These are phyloP conservation scores for Astraeus odoratus DNA, from an alignment of 768 basidiomycete genomes.

Conservation along the genomic window DNA sequence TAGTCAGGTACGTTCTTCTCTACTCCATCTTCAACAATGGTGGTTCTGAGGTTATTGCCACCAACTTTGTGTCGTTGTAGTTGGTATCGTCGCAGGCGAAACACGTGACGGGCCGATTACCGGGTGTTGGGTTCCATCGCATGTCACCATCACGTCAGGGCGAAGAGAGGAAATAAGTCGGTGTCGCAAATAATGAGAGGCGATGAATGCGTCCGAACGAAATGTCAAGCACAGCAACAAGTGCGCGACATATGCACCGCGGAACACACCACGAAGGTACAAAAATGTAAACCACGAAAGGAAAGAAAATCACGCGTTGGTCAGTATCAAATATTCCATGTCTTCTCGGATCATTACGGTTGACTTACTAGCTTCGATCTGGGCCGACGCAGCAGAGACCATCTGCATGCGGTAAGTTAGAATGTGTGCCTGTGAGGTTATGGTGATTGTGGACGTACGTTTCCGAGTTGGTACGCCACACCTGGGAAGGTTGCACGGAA, in stretches of 20 bases:
- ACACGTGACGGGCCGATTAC: neutral
- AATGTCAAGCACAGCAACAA: neutral
- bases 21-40: constrained; percentile 35
- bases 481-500: constrained; percentile 88
- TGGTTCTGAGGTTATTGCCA: constrained; percentile 48
- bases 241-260: too few relatives aligned
- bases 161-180: neutral
- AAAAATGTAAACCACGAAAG: neutral
- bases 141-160: neutral
- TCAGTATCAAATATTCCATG: neutral
- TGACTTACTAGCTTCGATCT: constrained; percentile 66
- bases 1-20: constrained; percentile 51
- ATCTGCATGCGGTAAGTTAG: constrained; percentile 28
- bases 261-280: neutral
- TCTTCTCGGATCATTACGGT: neutral
- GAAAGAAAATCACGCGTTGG: neutral
- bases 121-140: too few relatives aligned
- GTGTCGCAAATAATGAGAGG: neutral
- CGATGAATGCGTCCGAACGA: neutral
- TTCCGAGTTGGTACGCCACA: constrained; percentile 79
- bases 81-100: neutral
- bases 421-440: neutral
- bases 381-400: constrained; percentile 67
- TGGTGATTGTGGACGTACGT: constrained; percentile 26
- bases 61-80: constrained; percentile 42